Percentiles rank a stretch among this genome's conserved stretches.
These are phyloP conservation scores for Paecilomyces sp. DNA, from an alignment of 2,329 filamentous ascomycete genomes.

Conservation along the genomic window DNA sequence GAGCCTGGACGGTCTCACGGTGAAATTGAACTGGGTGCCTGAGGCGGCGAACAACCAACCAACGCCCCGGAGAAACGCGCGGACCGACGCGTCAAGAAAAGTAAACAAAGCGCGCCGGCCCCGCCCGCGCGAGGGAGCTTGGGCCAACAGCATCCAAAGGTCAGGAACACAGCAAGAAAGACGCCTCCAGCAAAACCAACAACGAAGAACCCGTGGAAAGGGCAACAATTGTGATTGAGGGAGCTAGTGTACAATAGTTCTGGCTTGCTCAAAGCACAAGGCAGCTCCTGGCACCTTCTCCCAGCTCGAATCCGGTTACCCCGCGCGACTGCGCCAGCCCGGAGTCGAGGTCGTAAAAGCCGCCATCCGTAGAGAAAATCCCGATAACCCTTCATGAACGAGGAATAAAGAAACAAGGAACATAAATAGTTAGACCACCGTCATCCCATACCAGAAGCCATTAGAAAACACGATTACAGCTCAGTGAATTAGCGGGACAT, in stretches of 20 bases:
- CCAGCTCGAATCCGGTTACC: not conserved
- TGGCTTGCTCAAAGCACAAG: constrained; percentile 6
- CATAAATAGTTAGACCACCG: constrained; percentile 23
- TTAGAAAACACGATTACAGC: constrained; percentile 22
- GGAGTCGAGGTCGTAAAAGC: constrained; percentile 14
- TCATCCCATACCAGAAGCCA: constrained; percentile 26
- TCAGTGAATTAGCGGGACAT: constrained; percentile 22
- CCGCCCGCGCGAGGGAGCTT: not conserved
- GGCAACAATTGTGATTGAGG: not conserved
- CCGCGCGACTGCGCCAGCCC: constrained; percentile 3
- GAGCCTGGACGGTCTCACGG: not conserved
- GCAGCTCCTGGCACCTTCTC: constrained; percentile 12
- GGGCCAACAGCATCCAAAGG: not conserved
- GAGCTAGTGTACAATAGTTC: constrained; percentile 20
- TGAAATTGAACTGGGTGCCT: not conserved
- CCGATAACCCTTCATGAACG: constrained; percentile 22
- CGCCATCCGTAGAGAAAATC: constrained; percentile 19
- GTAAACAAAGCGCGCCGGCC: not conserved
- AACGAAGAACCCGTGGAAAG: not conserved
- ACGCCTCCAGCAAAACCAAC: not conserved
- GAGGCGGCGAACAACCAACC: not conserved
- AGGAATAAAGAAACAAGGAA: constrained; percentile 12
- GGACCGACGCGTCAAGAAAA: not conserved
- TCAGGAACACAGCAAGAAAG: not conserved
- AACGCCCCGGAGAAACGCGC: not conserved